phyloP scores from a whole-genome alignment of 345 rosid genomes.

The Schrenkiella parvula region DNA sequence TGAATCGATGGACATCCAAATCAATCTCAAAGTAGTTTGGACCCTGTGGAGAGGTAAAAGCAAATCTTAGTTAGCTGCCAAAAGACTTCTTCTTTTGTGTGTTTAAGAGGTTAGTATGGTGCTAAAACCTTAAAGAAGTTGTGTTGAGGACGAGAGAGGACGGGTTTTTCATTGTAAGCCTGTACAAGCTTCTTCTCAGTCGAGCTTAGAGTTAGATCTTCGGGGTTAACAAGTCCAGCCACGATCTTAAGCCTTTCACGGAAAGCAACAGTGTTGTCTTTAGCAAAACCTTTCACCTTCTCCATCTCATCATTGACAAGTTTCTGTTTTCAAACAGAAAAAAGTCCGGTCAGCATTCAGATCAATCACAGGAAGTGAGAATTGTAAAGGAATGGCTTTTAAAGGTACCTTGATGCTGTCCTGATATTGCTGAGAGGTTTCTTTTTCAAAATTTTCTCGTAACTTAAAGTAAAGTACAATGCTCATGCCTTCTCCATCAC shows the following conservation, averaged over 20 bases:
- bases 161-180: constrained; percentile 89
- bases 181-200: constrained; percentile 76
- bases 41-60: constrained; percentile 45
- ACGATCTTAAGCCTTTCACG: constrained; percentile 91
- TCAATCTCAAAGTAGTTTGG: constrained; percentile 88
- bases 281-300: constrained; percentile 77
- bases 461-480: constrained; percentile 78
- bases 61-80: not conserved
- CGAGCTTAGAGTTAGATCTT: constrained; percentile 71
- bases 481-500: constrained; percentile 94
- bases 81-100: not conserved
- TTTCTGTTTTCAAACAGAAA: constrained; percentile 41
- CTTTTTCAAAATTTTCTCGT: constrained; percentile 57
- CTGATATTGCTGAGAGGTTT: constrained; percentile 56
- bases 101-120: not conserved
- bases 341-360: not conserved
- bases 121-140: constrained; percentile 53
- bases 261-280: constrained; percentile 64
- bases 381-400: not conserved
- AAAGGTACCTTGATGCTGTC: constrained; percentile 64
- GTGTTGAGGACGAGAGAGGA: constrained; percentile 97
- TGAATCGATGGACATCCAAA: constrained; percentile 86
- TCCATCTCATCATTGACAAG: constrained; percentile 83
- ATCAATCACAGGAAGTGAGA: not conserved
- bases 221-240: constrained; percentile 80